Base-by-base conservation (phyloP, 768 basidiomycete species). In the Calocera viscosa region DNA sequence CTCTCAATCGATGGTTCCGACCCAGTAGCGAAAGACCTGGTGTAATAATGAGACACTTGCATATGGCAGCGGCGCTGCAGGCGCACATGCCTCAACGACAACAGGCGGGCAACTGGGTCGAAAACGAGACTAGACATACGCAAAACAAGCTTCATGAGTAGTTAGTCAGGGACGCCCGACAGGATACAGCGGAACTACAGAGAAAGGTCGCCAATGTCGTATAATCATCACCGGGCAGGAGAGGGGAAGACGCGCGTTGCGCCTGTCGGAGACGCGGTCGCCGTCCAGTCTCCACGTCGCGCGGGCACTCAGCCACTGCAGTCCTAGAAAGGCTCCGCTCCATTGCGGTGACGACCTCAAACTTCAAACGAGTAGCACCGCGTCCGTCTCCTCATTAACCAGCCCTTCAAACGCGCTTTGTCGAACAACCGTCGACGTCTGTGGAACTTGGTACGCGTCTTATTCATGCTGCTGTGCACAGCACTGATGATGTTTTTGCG, bases 281-380 rank as follows among this genome's bases (percentile, higher is more conserved):
- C 53, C 14, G 14, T 60, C 26, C 11, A 12, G 14, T 22, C 22
- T 60, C 53, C 53, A 60, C 53, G 53, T 60, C 53, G 53, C 30
- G 53, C 26, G 53, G 30, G 8, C 43, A 19, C 43, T 47, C 53
- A 60, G 53, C 53, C 53, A 60, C 53, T 26, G 22, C 26, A 60
- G 26, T 11, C 53, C 14, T 19, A 28, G 53, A 60, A 60, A 60
- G 53, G 53, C 53, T 60, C 53, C 53, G 53, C 53, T 7, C 53
- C 53, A 14, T 19, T 16, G 53, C 53, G 53, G 53, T 60, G 53
- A 60, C 53, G 53, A 60, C 53, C 53, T 47, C 53, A 60, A 60
- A 60, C 53, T 60, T 60, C 53, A 60, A 60, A 60, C 53, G 24
- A 60, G 30, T 19, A 60, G 30, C 53, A 60, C 53, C 43, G 30